These are phyloP conservation scores for Tetradesmus lagerheimii DNA, from an alignment of 139 green algal species.

Conservation along the genomic window DNA sequence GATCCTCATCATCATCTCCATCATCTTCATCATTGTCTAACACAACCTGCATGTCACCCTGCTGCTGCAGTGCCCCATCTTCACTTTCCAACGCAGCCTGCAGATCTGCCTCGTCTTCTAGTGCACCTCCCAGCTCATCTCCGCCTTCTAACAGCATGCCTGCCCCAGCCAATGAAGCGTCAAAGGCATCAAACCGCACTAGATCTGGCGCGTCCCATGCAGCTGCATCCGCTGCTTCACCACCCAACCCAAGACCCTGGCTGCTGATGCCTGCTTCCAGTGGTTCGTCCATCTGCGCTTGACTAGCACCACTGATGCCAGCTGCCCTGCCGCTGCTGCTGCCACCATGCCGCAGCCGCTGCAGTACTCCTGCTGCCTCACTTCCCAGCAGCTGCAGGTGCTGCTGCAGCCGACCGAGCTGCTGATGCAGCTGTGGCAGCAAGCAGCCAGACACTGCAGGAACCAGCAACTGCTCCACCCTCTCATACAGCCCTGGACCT, in stretches of 20 bases:
- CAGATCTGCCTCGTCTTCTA: background rate
- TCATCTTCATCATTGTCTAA: background rate
- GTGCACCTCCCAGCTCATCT: slow-evolving; percentile 31
- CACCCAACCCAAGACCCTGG: background rate
- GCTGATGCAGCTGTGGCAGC: slow-evolving; percentile 29
- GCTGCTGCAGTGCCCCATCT: background rate
- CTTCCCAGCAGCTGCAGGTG: background rate
- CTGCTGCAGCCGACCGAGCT: background rate
- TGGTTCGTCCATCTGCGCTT: background rate
- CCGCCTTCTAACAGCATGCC: slow-evolving; percentile 43
- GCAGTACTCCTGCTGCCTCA: slow-evolving; percentile 8
- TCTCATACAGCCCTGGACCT: background rate
- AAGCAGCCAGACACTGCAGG: background rate
- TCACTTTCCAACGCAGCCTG: background rate
- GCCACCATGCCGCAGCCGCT: background rate
- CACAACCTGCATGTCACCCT: background rate
- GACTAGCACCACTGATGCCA: background rate
- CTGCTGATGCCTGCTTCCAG: background rate
- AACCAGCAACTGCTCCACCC: background rate
- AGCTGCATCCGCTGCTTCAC: background rate
- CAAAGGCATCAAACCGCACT: slow-evolving; percentile 60
- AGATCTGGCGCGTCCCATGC: slow-evolving; percentile 16
- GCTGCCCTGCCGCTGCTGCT: background rate
- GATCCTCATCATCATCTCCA: background rate
- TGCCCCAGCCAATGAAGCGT: slow-evolving; percentile 6